phyloP scores from a whole-genome alignment of 768 basidiomycete genomes.

The Paxillus involutus region DNA sequence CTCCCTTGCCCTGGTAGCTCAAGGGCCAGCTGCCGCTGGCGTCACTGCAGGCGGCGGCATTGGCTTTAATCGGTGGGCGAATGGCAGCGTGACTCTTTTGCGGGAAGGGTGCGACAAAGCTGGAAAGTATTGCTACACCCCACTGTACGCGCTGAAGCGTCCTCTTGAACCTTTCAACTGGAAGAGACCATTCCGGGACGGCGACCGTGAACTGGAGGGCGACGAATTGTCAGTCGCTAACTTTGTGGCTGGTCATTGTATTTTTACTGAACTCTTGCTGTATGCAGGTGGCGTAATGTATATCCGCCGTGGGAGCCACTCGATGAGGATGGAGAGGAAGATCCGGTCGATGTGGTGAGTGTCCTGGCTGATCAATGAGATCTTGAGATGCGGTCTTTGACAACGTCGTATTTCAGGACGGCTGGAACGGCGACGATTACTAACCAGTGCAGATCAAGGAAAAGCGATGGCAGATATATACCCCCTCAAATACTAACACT shows the following conservation, averaged over 20 bases:
- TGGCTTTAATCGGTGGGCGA: conserved; percentile 20
- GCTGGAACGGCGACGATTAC: not conserved
- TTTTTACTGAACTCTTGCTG: not conserved
- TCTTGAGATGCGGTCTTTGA: not conserved
- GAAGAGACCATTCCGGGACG: conserved; percentile 11
- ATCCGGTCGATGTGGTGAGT: conserved; percentile 13
- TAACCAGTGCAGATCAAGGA: not conserved
- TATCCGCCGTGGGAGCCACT: conserved; percentile 22
- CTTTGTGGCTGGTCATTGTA: too few relatives aligned
- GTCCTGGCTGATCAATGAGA: too few relatives aligned
- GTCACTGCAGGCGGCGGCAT: conserved; percentile 11
- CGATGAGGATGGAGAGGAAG: conserved; percentile 24
- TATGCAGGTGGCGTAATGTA: conserved; percentile 21
- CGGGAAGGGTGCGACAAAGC: conserved; percentile 22
- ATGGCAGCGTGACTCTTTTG: conserved; percentile 16
- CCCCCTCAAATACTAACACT: too few relatives aligned
- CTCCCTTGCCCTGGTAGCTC: conserved; percentile 20
- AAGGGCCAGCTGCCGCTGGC: conserved; percentile 10
- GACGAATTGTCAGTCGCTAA: conserved; percentile 18
- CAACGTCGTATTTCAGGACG: not conserved
- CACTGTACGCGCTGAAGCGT: conserved; percentile 25
- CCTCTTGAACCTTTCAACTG: not conserved
- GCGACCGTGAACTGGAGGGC: conserved; percentile 2
- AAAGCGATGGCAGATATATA: too few relatives aligned
- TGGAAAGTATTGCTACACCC: conserved; percentile 20